Evolutionary conservation across 1,284 basidiomycete genomes (phyloP), one percentile per base, ranked within the genome.

Genomic region (Rhodotorula sp.): DNA sequence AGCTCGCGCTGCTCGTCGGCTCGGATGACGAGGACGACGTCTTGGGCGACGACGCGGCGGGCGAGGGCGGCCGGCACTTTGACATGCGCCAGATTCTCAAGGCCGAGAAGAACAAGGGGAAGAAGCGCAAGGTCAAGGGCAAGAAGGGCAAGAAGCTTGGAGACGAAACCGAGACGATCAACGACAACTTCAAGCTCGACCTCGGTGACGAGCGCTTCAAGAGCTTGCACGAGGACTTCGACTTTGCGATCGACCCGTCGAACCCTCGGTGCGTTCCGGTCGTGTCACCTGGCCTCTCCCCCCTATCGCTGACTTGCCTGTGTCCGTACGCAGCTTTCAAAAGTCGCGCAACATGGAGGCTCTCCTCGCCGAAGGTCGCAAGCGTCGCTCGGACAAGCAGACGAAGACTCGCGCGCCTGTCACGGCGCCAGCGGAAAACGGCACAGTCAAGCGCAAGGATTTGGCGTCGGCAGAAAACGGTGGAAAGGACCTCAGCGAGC

Each of bases 201-300:
- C 87, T 92, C 66, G 86, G 87, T 76, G 96, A 99, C 78, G 86
- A 89, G 8, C 88, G 96, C 36, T 99, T 99, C 84, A 86, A 86
- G 74, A 89, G 86, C 17, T 78, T 98, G 58, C 89, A 94, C 79
- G 91, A 97, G 74, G 91, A 99, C 78, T 88, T 93, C 77, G 86
- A 88, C 55, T 99, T 92, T 78, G 94, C 95, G 0, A 92, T 99
- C 76, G 96, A 99, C 80, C 95, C 96, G 29, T 92, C 88, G 59
- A 92, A 98, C 82, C 92, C 95, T 79, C 90, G 88, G 93, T 94
- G 78, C 75, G 91, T 84, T 49, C 30, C n/a, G n/a, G n/a, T n/a
- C n/a, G n/a, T n/a, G n/a, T n/a, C n/a, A n/a, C n/a, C n/a, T n/a
- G n/a, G n/a, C n/a, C n/a, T n/a, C n/a, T n/a, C n/a, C n/a, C n/a